Percentiles rank a stretch among this genome's conserved stretches.
Conservation (phyloP, 345 rosid species). For the Luvunga scandens region DNA sequence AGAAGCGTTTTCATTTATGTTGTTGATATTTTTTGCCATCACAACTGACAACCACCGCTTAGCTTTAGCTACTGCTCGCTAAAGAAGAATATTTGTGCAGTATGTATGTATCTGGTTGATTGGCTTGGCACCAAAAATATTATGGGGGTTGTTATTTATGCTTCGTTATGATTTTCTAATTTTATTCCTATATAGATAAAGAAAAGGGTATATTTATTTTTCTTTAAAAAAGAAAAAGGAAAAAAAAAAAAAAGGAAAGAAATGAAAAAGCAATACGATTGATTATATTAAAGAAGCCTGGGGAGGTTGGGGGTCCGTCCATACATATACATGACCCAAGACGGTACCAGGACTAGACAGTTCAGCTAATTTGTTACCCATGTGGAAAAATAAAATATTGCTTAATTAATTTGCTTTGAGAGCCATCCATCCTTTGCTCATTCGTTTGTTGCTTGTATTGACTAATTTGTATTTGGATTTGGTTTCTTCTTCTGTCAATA, state of each 20-base stretch:
- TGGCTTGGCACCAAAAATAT: slow-evolving; percentile 18
- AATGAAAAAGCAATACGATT: slow-evolving; percentile 3
- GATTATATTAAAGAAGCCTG: slow-evolving; percentile 9
- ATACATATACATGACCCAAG: background rate
- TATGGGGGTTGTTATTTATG: slow-evolving; percentile 17
- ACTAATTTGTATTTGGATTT: background rate
- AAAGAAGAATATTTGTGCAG: slow-evolving; percentile 19
- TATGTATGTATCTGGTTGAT: too few relatives aligned
- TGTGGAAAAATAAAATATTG: slow-evolving; percentile 24
- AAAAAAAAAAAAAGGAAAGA: background rate
- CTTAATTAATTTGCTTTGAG: background rate
- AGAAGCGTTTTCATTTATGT: slow-evolving; percentile 35
- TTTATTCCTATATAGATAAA: background rate
- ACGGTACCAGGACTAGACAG: slow-evolving; percentile 4
- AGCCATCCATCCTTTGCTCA: background rate
- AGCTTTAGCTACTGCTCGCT: background rate
- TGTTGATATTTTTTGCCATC: slow-evolving; percentile 48
- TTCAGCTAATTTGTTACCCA: slow-evolving; percentile 33
- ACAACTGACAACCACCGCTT: background rate
- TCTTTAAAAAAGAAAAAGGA: background rate
- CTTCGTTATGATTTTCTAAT: background rate
- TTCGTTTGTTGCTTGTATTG: background rate
- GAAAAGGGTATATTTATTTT: background rate
- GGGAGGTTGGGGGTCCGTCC: slow-evolving; percentile 22
- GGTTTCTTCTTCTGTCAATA: slow-evolving; percentile 7